Percentiles rank a stretch among this genome's conserved stretches.
These are phyloP conservation scores for Melastoma malabathricum DNA, from an alignment of 345 rosid genomes.

Conservation along the genomic window DNA sequence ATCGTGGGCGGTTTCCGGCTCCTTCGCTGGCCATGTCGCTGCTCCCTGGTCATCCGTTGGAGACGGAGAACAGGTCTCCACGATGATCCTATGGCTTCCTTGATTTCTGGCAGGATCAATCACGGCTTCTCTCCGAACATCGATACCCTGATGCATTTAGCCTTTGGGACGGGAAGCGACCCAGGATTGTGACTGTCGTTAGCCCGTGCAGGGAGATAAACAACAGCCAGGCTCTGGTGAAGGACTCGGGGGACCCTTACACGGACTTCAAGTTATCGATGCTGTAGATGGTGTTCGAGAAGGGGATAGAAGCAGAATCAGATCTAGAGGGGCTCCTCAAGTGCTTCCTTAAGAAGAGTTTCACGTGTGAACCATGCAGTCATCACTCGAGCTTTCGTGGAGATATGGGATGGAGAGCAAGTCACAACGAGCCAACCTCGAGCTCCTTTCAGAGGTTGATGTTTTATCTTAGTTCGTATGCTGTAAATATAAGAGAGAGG, in stretches of 20 bases:
- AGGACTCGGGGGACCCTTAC: slow-evolving; percentile 37
- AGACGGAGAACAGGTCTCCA: no score
- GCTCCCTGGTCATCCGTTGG: neutral
- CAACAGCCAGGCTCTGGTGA: slow-evolving; percentile 31
- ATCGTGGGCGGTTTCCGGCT: neutral
- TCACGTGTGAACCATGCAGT: slow-evolving; percentile 26
- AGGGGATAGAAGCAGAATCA: slow-evolving; percentile 23
- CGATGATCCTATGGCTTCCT: neutral
- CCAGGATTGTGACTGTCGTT: neutral
- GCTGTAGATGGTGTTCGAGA: slow-evolving; percentile 42
- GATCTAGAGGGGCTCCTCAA: slow-evolving; percentile 41
- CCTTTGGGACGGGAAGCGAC: slow-evolving; percentile 9
- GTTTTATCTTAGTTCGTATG: no score
- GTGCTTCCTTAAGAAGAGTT: slow-evolving; percentile 37
- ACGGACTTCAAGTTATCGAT: slow-evolving; percentile 40
- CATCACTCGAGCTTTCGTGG: slow-evolving; percentile 34
- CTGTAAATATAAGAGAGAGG: no score
- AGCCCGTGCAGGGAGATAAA: slow-evolving; percentile 24
- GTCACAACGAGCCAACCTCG: slow-evolving; percentile 1
- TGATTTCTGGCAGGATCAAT: neutral
- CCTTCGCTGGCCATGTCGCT: neutral
- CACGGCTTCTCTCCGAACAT: neutral
- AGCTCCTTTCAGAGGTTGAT: no score
- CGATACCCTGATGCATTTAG: slow-evolving; percentile 7
- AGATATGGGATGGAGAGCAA: slow-evolving; percentile 23